Evolutionary conservation across 73 alveolate genomes (phyloP), one percentile per base, ranked within the genome.

Genomic region (Tetrahymena thermophila): DNA sequence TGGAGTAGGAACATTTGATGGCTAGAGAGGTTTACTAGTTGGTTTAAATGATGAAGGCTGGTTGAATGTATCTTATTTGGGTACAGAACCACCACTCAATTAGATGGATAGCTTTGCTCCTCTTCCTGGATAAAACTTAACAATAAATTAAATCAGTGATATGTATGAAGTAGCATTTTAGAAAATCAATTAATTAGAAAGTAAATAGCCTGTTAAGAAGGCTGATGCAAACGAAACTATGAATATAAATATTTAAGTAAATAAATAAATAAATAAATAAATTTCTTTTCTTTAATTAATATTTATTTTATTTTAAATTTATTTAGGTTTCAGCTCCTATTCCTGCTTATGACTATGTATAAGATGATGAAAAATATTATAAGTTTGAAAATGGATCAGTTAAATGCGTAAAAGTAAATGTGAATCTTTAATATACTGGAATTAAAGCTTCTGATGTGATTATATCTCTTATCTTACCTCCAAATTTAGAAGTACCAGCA

Each of bases 31-130:
- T 50, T 56, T 95, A 2, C 10, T 95, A 4, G 97, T 95, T 8
- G 94, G 83, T 4, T 34, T 95, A 31, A 95, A 95, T 95, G 97
- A 95, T 34, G 97, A 95, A 89, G 97, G 97, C 25, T 95, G 94
- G 55, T 85, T 95, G 4, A 35, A 85, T 56, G 95, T 95, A 34
- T 71, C 94, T 19, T 85, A 21, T 31, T 44, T 95, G 37, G 97
- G 97, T 15, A 95, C 97, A 1, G 97, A 95, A 89, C 84, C 93
- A 85, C 37, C 94, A 9, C 35, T 93, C 8, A 71, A 71, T 71
- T 21, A 71, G 37, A n/a, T 71, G 35, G 89, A n/a, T 10, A 71
- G 21, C 31, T 71, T 71, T 71, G 89, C 89, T 28, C 89, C 89
- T 71, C 89, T 71, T 23, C 89, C 42, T 8, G 89, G 89, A 71